Conservation (phyloP, 371 early-diverging fungal species). For the Mortierella sp. region DNA sequence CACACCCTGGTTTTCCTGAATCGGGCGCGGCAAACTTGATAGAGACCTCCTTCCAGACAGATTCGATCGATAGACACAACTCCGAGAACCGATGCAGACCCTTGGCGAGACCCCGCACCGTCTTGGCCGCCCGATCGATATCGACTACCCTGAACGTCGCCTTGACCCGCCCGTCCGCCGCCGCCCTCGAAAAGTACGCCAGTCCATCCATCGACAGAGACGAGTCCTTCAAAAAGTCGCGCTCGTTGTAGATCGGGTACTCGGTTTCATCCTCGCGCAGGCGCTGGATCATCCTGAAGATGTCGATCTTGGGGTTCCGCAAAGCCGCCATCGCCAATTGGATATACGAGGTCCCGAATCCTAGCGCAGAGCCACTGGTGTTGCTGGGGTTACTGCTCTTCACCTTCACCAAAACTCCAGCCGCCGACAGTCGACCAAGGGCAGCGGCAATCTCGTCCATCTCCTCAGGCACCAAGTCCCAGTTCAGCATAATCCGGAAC, state of each 20-base stretch:
- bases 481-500: constrained; percentile 36
- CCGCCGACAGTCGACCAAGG: constrained; percentile 23
- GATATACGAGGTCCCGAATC: not conserved
- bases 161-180: constrained; percentile 19
- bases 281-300: constrained; percentile 7
- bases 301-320: constrained; percentile 1
- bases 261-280: not conserved
- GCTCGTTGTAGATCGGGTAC: constrained; percentile 1
- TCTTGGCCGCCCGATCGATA: constrained; percentile 17
- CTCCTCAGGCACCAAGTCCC: constrained; percentile 39
- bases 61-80: constrained; percentile 21
- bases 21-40: constrained; percentile 30
- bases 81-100: constrained; percentile 43
- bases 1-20: constrained; percentile 17
- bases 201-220: not conserved
- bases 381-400: not conserved
- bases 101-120: constrained; percentile 20
- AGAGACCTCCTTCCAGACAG: constrained; percentile 24
- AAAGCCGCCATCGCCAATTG: not conserved
- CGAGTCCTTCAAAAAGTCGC: constrained; percentile 12
- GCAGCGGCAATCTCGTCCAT: constrained; percentile 31
- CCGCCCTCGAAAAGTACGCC: constrained; percentile 8
- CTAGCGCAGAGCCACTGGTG: not conserved
- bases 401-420: constrained; percentile 26
- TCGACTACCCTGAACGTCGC: constrained; percentile 24